Conservation (phyloP, 805 yeast species). For the Candida insectorum region DNA sequence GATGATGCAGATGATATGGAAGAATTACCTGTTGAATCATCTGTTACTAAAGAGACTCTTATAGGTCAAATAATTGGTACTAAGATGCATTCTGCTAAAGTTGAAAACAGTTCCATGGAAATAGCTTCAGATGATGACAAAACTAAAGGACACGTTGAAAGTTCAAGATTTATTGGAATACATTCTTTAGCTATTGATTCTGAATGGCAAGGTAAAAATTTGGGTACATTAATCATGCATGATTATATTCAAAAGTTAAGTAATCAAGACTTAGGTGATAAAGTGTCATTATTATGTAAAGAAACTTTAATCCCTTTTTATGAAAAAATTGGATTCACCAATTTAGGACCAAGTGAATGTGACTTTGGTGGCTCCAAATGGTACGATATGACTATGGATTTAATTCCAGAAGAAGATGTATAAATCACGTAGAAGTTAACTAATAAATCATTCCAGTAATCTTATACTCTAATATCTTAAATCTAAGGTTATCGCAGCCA, state of each 20-base stretch:
- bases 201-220: slow-evolving; percentile 72
- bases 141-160: slow-evolving; percentile 66
- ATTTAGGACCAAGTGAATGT: slow-evolving; percentile 62
- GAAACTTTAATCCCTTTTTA: slow-evolving; percentile 70
- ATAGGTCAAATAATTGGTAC: slow-evolving; percentile 83
- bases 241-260: slow-evolving; percentile 89
- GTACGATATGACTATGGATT: slow-evolving; percentile 55
- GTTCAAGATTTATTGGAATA: slow-evolving; percentile 69
- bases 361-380: slow-evolving; percentile 56
- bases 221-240: slow-evolving; percentile 78
- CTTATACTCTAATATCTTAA: too few relatives aligned
- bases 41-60: slow-evolving; percentile 56
- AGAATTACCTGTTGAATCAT: slow-evolving; percentile 45
- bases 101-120: slow-evolving; percentile 60
- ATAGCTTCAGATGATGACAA: slow-evolving; percentile 41
- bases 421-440: too few relatives aligned
- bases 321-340: slow-evolving; percentile 74
- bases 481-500: too few relatives aligned
- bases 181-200: slow-evolving; percentile 81
- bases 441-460: too few relatives aligned
- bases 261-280: slow-evolving; percentile 81
- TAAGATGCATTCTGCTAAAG: slow-evolving; percentile 49
- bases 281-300: slow-evolving; percentile 72
- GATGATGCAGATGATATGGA: slow-evolving; percentile 27
- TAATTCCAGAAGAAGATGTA: slow-evolving; percentile 41